A percentile compares a stretch with the other conserved stretches of the same genome.
Evolutionary conservation across 2,329 filamentous ascomycete genomes (phyloP).

Genomic region (Cladosporium sp.): DNA sequence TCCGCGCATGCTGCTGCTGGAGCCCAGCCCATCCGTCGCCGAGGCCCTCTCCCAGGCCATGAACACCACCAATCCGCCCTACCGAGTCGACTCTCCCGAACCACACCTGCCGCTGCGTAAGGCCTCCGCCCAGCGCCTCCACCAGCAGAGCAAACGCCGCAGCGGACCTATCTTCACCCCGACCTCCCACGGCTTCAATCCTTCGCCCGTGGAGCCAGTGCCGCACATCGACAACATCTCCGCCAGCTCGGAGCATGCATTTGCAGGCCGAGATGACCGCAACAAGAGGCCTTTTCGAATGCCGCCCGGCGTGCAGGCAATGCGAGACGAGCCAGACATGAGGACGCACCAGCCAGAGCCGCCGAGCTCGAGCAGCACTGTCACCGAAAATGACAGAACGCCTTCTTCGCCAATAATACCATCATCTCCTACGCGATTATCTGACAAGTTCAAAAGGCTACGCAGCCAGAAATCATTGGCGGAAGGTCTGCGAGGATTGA

Average conservation of each 20-base stretch:
- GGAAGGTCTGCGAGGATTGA: conserved; percentile 25
- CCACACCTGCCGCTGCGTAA: conserved; percentile 40
- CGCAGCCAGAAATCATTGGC: conserved; percentile 19
- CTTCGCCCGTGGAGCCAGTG: conserved; percentile 24
- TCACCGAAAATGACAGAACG: conserved; percentile 12
- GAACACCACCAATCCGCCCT: conserved; percentile 14
- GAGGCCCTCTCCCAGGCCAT: conserved; percentile 26
- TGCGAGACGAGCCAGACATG: conserved; percentile 14
- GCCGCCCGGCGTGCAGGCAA: conserved; percentile 25
- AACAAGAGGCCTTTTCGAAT: conserved; percentile 22
- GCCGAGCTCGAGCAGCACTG: conserved; percentile 10
- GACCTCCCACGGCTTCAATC: conserved; percentile 28
- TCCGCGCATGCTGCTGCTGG: conserved; percentile 9
- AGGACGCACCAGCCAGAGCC: conserved; percentile 17
- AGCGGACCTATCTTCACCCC: conserved; percentile 26
- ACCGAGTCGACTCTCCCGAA: conserved; percentile 25
- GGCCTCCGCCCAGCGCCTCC: conserved; percentile 38
- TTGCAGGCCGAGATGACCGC: conserved; percentile 27
- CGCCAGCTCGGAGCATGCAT: conserved; percentile 33
- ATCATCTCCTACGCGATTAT: conserved; percentile 14
- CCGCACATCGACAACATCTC: conserved; percentile 26
- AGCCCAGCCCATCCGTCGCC: conserved; percentile 21
- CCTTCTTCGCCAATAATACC: conserved; percentile 24
- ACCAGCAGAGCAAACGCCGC: conserved; percentile 24
- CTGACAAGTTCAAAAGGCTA: conserved; percentile 16